phyloP scores from a whole-genome alignment of 2,329 filamentous ascomycete genomes.

The Akanthomyces muscarius region DNA sequence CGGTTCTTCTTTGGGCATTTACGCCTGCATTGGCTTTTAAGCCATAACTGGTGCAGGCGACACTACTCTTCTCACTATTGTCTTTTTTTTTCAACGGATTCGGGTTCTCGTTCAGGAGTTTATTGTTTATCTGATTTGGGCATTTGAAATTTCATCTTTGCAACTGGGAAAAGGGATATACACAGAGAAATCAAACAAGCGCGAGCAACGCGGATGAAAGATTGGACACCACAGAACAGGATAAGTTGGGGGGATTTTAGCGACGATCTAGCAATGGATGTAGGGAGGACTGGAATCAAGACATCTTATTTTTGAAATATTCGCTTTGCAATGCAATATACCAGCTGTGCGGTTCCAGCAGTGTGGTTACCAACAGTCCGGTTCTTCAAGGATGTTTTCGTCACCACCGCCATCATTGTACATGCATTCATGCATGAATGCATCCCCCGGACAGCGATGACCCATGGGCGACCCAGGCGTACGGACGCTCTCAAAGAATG shows the following conservation, averaged over 20 bases:
- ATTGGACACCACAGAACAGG: constrained; percentile 14
- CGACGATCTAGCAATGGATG: background rate
- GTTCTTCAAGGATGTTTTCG: background rate
- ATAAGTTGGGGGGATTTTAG: background rate
- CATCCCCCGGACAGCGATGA: background rate
- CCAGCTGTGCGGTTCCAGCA: too few relatives aligned
- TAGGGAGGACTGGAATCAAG: background rate
- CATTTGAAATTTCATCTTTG: background rate
- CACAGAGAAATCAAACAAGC: background rate
- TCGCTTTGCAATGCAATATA: background rate
- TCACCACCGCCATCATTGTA: background rate
- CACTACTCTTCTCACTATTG: background rate
- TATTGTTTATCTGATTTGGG: background rate
- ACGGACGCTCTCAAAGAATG: background rate
- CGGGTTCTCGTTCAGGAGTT: background rate
- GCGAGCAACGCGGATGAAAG: constrained; percentile 8
- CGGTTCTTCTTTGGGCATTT: background rate
- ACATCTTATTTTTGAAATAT: background rate
- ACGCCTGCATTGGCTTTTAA: background rate
- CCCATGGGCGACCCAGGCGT: background rate
- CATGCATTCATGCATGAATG: background rate
- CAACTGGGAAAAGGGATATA: background rate
- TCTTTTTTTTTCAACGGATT: background rate
- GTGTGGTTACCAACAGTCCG: background rate
- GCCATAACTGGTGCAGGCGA: background rate